phyloP scores from a whole-genome alignment of 2,329 filamentous ascomycete genomes.

The Colletotrichum abscissum region DNA sequence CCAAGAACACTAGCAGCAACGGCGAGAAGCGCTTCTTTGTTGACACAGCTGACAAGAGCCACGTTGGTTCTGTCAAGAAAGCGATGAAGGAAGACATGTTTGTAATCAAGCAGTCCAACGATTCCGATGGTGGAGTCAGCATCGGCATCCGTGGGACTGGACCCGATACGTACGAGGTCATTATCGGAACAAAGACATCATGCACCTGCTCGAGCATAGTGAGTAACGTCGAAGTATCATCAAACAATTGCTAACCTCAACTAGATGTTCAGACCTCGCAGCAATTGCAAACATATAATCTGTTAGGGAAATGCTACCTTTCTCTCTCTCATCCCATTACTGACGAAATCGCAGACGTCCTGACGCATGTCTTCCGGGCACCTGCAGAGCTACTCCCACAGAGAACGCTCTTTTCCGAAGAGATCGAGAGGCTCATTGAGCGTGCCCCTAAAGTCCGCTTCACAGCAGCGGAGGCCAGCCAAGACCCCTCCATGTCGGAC shows the following conservation, averaged over 20 bases:
- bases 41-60: not conserved
- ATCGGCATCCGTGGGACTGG: not conserved
- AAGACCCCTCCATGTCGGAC: constrained; percentile 20
- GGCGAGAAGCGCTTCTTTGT: constrained; percentile 3
- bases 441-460: constrained; percentile 17
- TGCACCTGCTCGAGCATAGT: constrained; percentile 26
- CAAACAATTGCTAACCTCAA: not conserved
- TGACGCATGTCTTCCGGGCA: constrained; percentile 25
- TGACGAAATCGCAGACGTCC: constrained; percentile 20
- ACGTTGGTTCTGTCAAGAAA: constrained; percentile 12
- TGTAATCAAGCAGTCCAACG: constrained; percentile 12
- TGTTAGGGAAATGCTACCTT: constrained; percentile 7
- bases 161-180: constrained; percentile 10
- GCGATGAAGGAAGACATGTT: constrained; percentile 21
- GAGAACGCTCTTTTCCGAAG: constrained; percentile 1
- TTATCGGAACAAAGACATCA: not conserved
- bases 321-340: not conserved
- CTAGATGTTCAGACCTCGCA: constrained; percentile 16
- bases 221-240: not conserved
- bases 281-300: constrained; percentile 34
- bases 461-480: constrained; percentile 8
- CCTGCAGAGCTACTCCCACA: constrained; percentile 26
- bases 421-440: constrained; percentile 15
- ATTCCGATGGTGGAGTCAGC: not conserved
- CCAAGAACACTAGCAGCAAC: not conserved